Evolutionary conservation across 2,329 filamentous ascomycete species (phyloP).

Genomic region (Pseudopithomyces maydicus): DNA sequence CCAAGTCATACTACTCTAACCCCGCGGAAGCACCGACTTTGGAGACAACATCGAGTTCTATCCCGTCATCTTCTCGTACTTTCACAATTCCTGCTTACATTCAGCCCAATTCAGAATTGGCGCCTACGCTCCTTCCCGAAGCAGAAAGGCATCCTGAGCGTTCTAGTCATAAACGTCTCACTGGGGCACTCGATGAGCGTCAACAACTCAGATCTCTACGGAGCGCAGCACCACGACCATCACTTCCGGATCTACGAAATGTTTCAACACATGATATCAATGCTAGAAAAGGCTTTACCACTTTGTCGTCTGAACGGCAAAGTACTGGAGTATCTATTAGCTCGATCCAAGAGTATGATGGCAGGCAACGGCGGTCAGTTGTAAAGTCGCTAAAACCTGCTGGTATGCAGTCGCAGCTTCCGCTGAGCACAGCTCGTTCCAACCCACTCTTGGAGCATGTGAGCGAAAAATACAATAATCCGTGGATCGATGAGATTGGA

Average conservation of each 20-base stretch:
- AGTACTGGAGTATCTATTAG: no score
- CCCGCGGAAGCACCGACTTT: not conserved
- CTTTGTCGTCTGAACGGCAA: no score
- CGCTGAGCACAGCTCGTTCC: no score
- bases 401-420: no score
- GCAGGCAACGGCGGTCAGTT: no score
- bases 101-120: not conserved
- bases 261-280: not conserved
- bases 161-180: not conserved
- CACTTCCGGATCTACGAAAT: not conserved
- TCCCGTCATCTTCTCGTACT: no score
- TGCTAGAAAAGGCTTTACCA: not conserved
- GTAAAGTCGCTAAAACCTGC: no score
- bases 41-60: no score
- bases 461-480: not conserved
- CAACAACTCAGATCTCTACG: not conserved
- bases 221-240: not conserved
- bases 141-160: not conserved
- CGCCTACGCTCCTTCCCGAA: not conserved
- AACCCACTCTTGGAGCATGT: not conserved
- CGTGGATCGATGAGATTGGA: no score
- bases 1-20: not conserved
- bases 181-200: not conserved
- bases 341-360: no score
- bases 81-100: no score